A percentile compares a stretch with the other conserved stretches of the same genome.
Evolutionary conservation across 306 rosid genomes (phyloP).

Genomic region (Inga leiocalycina): DNA sequence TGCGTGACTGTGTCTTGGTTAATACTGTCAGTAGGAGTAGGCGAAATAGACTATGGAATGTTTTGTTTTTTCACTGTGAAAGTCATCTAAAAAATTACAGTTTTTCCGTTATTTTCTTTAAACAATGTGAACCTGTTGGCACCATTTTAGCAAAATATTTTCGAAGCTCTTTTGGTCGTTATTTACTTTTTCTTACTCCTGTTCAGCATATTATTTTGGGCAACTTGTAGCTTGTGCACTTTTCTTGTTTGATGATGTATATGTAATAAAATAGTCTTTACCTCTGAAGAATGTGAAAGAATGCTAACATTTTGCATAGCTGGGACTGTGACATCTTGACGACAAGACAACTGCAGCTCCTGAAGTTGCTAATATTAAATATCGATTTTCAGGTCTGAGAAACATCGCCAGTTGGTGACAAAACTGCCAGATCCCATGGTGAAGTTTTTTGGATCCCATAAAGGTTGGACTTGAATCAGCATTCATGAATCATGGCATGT

Average conservation of each 20-base stretch:
- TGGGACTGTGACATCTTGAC: not conserved
- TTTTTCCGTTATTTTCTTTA: not conserved
- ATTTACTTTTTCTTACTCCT: not conserved
- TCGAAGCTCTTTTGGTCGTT: not conserved
- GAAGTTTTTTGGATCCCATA: not conserved
- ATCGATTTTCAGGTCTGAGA: not conserved
- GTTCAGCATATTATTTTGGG: not conserved
- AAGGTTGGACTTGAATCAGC: not conserved
- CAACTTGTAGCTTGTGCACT: not conserved
- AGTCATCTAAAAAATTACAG: not conserved
- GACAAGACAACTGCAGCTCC: not conserved
- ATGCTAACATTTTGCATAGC: not conserved
- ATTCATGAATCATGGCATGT: not conserved
- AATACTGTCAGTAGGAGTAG: not conserved
- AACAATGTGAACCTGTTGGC: not conserved
- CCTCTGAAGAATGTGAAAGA: not conserved
- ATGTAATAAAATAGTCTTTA: not conserved
- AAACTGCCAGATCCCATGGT: not conserved
- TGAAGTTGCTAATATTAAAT: conserved; percentile 3
- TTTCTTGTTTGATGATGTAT: not conserved
- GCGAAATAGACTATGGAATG: not conserved
- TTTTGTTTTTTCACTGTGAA: not conserved
- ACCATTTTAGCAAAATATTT: not conserved
- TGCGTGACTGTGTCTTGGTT: not conserved
- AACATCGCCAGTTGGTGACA: not conserved